These are phyloP conservation scores for Russula brevipes DNA, from an alignment of 768 basidiomycete genomes.

Conservation along the genomic window DNA sequence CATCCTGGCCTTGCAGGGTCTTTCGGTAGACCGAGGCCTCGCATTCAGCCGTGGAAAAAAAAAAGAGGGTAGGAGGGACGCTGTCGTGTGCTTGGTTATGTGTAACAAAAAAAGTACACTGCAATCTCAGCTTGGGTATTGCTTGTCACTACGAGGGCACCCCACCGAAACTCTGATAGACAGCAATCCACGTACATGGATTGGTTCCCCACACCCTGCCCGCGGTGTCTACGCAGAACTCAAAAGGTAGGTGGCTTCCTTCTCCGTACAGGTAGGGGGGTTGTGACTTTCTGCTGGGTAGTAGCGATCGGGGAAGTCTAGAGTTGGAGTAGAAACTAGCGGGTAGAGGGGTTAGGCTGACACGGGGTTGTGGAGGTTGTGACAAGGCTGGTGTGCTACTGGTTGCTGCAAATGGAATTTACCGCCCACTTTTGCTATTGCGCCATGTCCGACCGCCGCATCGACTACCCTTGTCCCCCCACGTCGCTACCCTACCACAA, in stretches of 20 bases:
- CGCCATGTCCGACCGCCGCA: background rate
- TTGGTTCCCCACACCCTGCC: background rate
- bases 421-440: conserved; percentile 1
- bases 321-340: conserved; percentile 10
- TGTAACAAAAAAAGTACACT: background rate
- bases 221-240: background rate
- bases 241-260: background rate
- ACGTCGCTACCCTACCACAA: conserved; percentile 17
- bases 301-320: background rate
- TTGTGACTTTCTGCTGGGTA: background rate
- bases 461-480: conserved; percentile 7
- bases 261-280: background rate
- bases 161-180: background rate
- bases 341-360: conserved; percentile 17
- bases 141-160: background rate
- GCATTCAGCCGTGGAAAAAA: background rate
- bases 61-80: background rate
- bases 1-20: background rate
- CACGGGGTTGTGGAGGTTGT: conserved; percentile 8
- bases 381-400: background rate
- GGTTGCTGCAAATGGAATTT: background rate
- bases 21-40: background rate
- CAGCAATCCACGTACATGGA: background rate
- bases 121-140: background rate
- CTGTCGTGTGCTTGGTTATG: background rate